Evolutionary conservation across 768 basidiomycete genomes (phyloP), one percentile per base, ranked within the genome.

Genomic region (Tricholoma bakamatsutake): DNA sequence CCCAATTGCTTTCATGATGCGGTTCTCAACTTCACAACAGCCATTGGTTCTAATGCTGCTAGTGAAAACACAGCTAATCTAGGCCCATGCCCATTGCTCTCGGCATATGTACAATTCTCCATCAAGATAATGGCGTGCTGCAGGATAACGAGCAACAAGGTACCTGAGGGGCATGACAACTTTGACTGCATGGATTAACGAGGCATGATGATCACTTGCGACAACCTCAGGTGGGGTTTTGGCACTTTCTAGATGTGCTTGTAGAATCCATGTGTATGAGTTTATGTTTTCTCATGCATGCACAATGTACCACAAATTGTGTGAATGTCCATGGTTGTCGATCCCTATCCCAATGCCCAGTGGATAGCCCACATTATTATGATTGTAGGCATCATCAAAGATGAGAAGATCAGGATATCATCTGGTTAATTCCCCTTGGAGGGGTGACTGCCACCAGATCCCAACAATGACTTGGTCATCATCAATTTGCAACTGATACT

Each of bases 21-120:
- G 56, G 42, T 70, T 68, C 46, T 70, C 66, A 0, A 50, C 51
- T 53, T 70, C 71, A 0, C 69, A 62, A 0, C 66, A 56, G 1
- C 73, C 70, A 62, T 67, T 72, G 18, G 71, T 75, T 1, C 71
- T 47, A 4, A 72, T 61, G 1, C 71, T 71, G 18, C 60, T 64
- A 9, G 72, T 73, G 55, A 71, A 75, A 13, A 50, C 37, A 27
- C 53, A 21, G 17, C 64, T 60, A 3, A 69, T 52, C 60, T 63
- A 75, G 6, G 68, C 64, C 68, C 67, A 71, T 21, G 71, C 73
- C 72, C 72, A 75, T 15, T 62, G 67, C 28, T 67, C 59, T 0
- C 64, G 62, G 37, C 67, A 68, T 3, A 62, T 56, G 53, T 69
- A 73, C 0, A 75, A 28, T 35, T 69, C 64, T 0, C 59, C 53